Conservation (phyloP, 2,329 filamentous ascomycete genomes). For the Fusarium tupiense region DNA sequence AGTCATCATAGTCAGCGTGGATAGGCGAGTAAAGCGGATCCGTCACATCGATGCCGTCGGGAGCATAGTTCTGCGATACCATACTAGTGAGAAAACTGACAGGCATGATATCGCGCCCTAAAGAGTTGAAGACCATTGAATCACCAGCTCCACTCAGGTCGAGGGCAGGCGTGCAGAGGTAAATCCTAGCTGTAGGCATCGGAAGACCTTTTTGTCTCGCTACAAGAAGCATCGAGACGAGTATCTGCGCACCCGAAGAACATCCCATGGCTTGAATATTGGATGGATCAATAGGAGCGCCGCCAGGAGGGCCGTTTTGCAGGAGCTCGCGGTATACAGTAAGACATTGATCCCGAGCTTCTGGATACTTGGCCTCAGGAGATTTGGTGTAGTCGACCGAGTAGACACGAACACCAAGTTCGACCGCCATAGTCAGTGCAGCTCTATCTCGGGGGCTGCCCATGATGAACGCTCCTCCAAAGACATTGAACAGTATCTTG, state of each 20-base stretch:
- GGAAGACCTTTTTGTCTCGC: background rate
- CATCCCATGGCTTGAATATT: background rate
- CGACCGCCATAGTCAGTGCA: background rate
- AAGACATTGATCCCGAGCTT: background rate
- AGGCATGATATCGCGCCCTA: background rate
- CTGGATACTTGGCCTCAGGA: background rate
- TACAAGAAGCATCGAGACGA: background rate
- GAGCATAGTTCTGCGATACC: background rate
- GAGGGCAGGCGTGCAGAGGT: background rate
- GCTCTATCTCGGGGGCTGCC: background rate
- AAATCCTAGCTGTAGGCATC: background rate
- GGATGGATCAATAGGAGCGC: accelerated
- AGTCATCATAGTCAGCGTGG: background rate
- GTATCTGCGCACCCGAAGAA: background rate
- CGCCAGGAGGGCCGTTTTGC: background rate
- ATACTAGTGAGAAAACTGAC: background rate
- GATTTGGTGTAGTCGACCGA: background rate
- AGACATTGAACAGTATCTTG: background rate
- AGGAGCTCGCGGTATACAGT: background rate
- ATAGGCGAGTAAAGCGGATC: background rate
- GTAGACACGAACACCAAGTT: background rate
- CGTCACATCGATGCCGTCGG: background rate
- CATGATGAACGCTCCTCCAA: background rate
- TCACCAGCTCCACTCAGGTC: background rate
- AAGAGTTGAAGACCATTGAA: background rate